Percentiles rank a stretch among this genome's conserved stretches.
Evolutionary conservation across 2,329 filamentous ascomycete species (phyloP).

Genomic region (Blumeriella jaapii): DNA sequence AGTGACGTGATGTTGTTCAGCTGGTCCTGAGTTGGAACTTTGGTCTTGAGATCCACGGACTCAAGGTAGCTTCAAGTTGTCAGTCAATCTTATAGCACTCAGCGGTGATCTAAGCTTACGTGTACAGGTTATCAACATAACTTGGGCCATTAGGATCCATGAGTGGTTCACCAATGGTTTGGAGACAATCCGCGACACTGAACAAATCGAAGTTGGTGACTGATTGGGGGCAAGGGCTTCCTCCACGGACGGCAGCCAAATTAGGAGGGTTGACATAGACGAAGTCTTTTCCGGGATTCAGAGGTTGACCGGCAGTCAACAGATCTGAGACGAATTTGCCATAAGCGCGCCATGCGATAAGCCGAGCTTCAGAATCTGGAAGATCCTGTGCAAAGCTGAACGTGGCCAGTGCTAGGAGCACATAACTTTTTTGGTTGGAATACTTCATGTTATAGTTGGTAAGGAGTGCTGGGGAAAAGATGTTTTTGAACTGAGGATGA

Average conservation of each 20-base stretch:
- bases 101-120: no score
- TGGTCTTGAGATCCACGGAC: constrained; percentile 5
- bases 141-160: neutral
- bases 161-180: neutral
- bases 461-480: no score
- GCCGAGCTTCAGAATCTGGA: neutral
- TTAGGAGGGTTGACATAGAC: constrained; percentile 1
- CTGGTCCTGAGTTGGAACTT: constrained; percentile 2
- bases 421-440: neutral
- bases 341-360: constrained; percentile 1
- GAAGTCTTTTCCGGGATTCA: neutral
- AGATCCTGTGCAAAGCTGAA: neutral
- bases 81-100: no score
- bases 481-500: no score
- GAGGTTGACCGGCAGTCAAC: neutral
- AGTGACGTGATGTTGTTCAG: constrained; percentile 4
- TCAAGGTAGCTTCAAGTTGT: constrained; percentile 6
- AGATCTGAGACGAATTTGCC: constrained; percentile 1
- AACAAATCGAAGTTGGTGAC: constrained; percentile 2
- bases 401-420: neutral
- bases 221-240: constrained; percentile 1
- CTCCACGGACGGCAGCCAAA: constrained; percentile 1
- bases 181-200: neutral
- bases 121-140: constrained; percentile 1
- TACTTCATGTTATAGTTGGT: no score